Evolutionary conservation across 805 yeast genomes (phyloP), one percentile per base, ranked within the genome.

Genomic region (Saccharomyces jurei): DNA sequence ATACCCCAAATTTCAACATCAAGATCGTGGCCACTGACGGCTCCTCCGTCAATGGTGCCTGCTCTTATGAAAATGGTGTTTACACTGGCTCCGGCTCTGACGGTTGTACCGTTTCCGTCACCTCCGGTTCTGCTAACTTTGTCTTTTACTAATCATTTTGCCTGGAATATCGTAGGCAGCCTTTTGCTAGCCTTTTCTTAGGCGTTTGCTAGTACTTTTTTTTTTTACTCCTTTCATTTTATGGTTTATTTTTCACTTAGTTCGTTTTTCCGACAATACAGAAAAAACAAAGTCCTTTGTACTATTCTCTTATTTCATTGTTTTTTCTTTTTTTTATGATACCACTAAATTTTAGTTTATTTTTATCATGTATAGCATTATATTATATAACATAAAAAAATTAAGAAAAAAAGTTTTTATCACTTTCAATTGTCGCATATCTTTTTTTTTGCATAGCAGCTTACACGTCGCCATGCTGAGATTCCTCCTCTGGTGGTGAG

Each of bases 21-120:
- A 82, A 82, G 76, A 90, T 92, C 67, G 94, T 80, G 54, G 90
- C 84, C 58, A 78, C 81, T 54, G 86, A 81, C 54, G 84, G 81
- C 55, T 70, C 74, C 41, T 77, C 81, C 56, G 77, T 80, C 55
- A 74, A 75, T 61, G 97, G 97, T 62, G 74, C 77, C 50, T 91
- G 98, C 77, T 72, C 72, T 50, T 91, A 90, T 77, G 87, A 80
- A 68, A 77, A 88, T 67, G 97, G 97, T 66, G 63, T 64, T 36
- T 90, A 84, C 80, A 71, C 71, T 60, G 89, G 89, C 60, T 70
- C 74, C 56, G 82, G 84, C 55, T 61, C 83, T 21, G 89, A 86
- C 66, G 95, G 95, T 64, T 87, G 95, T 78, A 87, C 95, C 52
- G 87, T 84, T 58, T 78, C 81, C 50, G 83, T 83, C 44, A 75